Base-by-base conservation (phyloP, 352 stramenopile species). In the Peronospora farinosa region DNA sequence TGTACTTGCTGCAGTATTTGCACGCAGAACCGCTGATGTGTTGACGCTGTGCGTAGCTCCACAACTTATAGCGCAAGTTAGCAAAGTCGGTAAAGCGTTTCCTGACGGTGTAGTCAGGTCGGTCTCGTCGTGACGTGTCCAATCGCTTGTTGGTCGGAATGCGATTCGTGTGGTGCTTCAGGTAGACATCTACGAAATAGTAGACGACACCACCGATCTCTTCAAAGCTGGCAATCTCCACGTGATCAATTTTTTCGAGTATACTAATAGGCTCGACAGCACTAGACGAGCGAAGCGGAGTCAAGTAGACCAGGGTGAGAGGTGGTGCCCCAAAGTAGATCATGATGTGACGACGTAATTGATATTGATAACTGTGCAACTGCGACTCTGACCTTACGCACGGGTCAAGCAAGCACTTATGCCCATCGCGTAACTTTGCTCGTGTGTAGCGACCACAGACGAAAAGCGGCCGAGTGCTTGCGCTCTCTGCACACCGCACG, bases 121-220 rank as follows among this genome's bases (percentile, higher is more conserved):
- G 53, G 27, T 40, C 56, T 13, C 33, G 69, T 16, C 52, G 27
- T 2, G 51, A 28, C 6, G 44, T 25, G 37, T 74, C 52, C 30
- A 46, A 19, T 30, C 45, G 64, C 62, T 78, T 69, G 59, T 74
- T 74, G 10, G 68, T 78, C 38, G 71, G 76, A 46, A 87, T 82
- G 41, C 44, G 49, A 41, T 71, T 67, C 30, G 46, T 69, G 30
- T 64, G 60, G 46, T 70, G 69, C 37, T 70, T 70, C 21, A 76
- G 52, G 16, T 69, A 85, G 15, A 85, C 63, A 47, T 74, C 70
- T 16, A 85, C 17, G 19, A 74, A 69, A 38, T 72, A 80, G 52
- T 75, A 68, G 15, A 69, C 52, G 31, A 69, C 57, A 30, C 67
- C 67, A 21, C 64, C 41, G 30, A 73, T 57, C 17, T 67, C 54